Evolutionary conservation across 805 yeast species (phyloP), one percentile per base, ranked within the genome.

Genomic region (Ascoidea asiatica): DNA sequence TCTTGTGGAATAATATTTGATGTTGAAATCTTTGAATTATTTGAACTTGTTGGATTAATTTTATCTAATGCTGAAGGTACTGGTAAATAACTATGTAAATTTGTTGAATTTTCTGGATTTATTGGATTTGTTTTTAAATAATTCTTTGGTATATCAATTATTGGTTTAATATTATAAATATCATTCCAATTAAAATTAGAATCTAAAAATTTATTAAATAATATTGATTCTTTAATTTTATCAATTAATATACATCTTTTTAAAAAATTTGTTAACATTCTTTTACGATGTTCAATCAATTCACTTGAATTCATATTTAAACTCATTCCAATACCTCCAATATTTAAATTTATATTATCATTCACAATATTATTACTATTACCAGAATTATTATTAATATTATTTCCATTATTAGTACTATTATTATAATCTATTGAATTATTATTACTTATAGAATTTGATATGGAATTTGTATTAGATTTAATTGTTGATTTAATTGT

Each of bases 151-250:
- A 49, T 37, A 13, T 21, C 5, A 15, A 41, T 35, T 5, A 79
- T 67, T 2, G 78, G 81, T 13, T 81, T 78, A 2, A 74, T 58
- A 40, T 62, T 63, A 42, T 81, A 54, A 2, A 77, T 95, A 55
- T 89, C 95, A 20, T 72, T 67, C 90, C 96, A 92, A 51, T 75
- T 73, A 11, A 85, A 76, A 48, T 81, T 81, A 5, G 97, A 95
- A 56, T 88, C 92, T 46, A 92, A 60, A 55, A 92, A 92, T 56
- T 81, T 77, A 38, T 77, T 71, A 54, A 88, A 85, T 19, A 83
- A 77, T 18, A 70, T 69, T 50, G 79, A 73, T 21, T 69, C 68
- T 37, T 77, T 62, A 19, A 92, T 69, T 50, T 70, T 73, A 1
- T 66, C 64, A 41, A 79, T 77, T 7, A 63, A 60, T 44, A 75